Percentiles rank a stretch among this genome's conserved stretches.
These are phyloP conservation scores for Actinomucor elegans DNA, from an alignment of 371 early-diverging fungal genomes.

Conservation along the genomic window DNA sequence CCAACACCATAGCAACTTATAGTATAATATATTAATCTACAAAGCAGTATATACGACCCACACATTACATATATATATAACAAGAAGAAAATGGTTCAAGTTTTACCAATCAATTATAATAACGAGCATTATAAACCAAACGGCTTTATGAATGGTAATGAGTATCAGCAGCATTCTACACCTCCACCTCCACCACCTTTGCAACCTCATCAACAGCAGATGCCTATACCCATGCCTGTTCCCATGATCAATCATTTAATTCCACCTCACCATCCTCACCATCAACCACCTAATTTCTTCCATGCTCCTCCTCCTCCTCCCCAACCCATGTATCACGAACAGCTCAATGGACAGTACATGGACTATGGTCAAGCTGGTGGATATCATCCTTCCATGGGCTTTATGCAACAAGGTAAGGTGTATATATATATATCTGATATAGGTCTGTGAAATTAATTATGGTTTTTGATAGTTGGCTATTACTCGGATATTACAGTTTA, in stretches of 20 bases:
- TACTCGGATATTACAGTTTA: conserved; percentile 39
- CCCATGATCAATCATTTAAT: conserved; percentile 24
- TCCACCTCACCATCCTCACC: conserved; percentile 13
- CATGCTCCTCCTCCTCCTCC: conserved; percentile 17
- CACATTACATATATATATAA: background rate
- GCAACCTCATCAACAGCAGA: conserved; percentile 25
- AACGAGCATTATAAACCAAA: conserved; percentile 24
- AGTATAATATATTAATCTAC: too few relatives aligned
- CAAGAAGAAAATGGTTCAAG: conserved; percentile 16
- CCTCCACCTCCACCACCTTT: conserved; percentile 10
- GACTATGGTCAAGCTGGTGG: conserved; percentile 15
- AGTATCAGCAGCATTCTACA: conserved; percentile 13
- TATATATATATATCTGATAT: conserved; percentile 1
- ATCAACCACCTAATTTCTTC: conserved; percentile 20
- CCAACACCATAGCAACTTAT: too few relatives aligned
- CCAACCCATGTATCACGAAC: conserved; percentile 23
- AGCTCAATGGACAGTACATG: conserved; percentile 16
- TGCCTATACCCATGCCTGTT: conserved; percentile 32
- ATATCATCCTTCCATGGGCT: conserved; percentile 12
- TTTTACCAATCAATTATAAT: conserved; percentile 21
- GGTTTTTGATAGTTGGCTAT: conserved; percentile 20
- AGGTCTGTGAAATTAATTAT: too few relatives aligned
- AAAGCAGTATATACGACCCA: too few relatives aligned
- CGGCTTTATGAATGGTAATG: conserved; percentile 18
- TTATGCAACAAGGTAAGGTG: conserved; percentile 17